Conservation (phyloP, 1,284 basidiomycete genomes). For the Moesziomyces globuligerus region DNA sequence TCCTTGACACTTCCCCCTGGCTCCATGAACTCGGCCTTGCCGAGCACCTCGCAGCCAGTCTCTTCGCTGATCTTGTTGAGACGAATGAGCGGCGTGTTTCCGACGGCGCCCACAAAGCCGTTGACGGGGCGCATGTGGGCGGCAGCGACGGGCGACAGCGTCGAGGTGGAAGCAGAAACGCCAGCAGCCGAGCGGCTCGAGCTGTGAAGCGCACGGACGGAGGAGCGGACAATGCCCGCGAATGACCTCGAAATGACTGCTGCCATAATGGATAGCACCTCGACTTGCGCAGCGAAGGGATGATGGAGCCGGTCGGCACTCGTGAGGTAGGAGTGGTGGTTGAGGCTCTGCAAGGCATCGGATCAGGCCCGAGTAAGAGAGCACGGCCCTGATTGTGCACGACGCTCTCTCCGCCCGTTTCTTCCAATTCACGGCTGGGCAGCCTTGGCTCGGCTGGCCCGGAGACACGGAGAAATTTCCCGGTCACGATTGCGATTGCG, state of each 20-base stretch:
- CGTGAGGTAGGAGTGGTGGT: neutral
- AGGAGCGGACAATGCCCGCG: conserved; percentile 24
- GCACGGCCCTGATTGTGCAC: too few species aligned
- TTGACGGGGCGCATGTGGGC: conserved; percentile 67
- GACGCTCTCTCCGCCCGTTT: neutral
- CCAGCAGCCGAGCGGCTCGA: conserved; percentile 11
- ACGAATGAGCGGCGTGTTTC: conserved; percentile 86
- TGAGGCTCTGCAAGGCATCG: neutral
- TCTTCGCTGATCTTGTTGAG: conserved; percentile 79
- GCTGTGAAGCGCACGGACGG: conserved; percentile 30
- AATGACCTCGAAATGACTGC: conserved; percentile 21
- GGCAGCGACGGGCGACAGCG: conserved; percentile 47
- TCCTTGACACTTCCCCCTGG: conserved; percentile 99
- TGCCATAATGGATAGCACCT: conserved; percentile 11
- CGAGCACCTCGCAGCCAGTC: conserved; percentile 87
- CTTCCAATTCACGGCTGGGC: neutral
- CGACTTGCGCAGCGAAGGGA: neutral
- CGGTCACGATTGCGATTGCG: neutral
- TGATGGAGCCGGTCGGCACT: neutral
- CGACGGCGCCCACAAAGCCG: conserved; percentile 88
- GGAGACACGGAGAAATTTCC: neutral
- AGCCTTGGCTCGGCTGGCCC: neutral
- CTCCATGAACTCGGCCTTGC: conserved; percentile 97
- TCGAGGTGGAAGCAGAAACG: conserved; percentile 29
- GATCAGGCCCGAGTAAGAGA: too few species aligned